phyloP scores from a whole-genome alignment of 768 basidiomycete genomes.

The Leccinum pellstonianum region DNA sequence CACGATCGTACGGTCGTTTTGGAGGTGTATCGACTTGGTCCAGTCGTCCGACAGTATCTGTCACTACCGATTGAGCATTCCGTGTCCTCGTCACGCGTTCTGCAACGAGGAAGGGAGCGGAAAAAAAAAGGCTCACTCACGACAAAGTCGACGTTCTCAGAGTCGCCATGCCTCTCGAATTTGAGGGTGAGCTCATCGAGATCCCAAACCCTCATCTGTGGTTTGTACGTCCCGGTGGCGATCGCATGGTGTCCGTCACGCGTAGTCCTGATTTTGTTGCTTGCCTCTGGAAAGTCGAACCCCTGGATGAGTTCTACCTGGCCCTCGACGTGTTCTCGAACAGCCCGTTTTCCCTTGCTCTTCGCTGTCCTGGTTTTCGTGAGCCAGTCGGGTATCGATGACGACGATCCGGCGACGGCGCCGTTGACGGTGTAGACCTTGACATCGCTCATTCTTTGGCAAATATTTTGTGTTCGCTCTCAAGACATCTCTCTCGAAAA shows the following conservation, averaged over 20 bases:
- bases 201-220: constrained; percentile 95
- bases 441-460: constrained; percentile 40
- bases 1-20: constrained; percentile 92
- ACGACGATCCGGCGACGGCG: constrained; percentile 79
- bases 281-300: constrained; percentile 96
- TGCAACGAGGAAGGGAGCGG: not conserved
- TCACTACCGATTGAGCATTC: constrained; percentile 2
- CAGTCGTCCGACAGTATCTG: constrained; percentile 96
- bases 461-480: not conserved
- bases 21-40: constrained; percentile 97
- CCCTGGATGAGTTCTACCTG: constrained; percentile 91
- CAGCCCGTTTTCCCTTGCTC: constrained; percentile 56
- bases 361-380: constrained; percentile 62
- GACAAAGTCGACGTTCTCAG: constrained; percentile 97
- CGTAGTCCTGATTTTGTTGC: constrained; percentile 87
- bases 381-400: constrained; percentile 94
- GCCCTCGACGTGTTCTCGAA: constrained; percentile 75
- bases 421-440: constrained; percentile 98
- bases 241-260: constrained; percentile 90
- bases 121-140: constrained; percentile 60
- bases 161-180: constrained; percentile 94
- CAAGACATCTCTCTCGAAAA: not conserved
- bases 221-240: constrained; percentile 97
- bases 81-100: not conserved
- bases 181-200: constrained; percentile 89